Base-by-base conservation (phyloP, 2,329 filamentous ascomycete species). In the Sclerotinia subarctica region DNA sequence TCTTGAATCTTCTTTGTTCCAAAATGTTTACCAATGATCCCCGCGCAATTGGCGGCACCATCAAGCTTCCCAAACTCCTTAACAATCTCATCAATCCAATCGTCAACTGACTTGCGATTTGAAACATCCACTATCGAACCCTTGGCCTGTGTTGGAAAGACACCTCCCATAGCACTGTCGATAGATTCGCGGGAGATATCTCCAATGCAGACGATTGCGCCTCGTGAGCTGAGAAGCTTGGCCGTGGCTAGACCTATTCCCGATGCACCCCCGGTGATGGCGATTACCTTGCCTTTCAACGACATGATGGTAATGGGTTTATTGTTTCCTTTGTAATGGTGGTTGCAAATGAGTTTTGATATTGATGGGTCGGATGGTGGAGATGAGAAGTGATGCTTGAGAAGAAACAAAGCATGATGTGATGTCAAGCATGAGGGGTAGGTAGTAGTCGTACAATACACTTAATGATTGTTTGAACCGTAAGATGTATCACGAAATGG, bases 211-310 rank as follows among this genome's bases (percentile, higher is more conserved):
- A 76, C 71, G 19, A 67, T 75, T 5, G 74, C 74, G 8, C 72
- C 73, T 11, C 72, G 73, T 10, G 66, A 69, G 11, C 72, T 67
- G 24, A 74, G 65, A 46, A 75, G 67, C 75, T 88, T 86, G 3
- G 91, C 90, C 5, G 93, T 85, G 0, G 91, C 90, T 59, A 91
- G 86, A 21, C 92, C 91, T 68, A 95, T 89, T 29, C 92, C 91
- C 8, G 87, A 90, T 3, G 90, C 90, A 26, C 87, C 91, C 70
- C 92, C 92, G 0, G 90, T 94, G 77, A 95, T 92, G 68, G 94
- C 83, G 68, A 92, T 91, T 7, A 86, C 88, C 69, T 84, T 83
- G 69, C 78, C 81, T 72, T 73, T 54, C 58, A 76, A 69, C 1
- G 74, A 72, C 73, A 74, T 76, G 35, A 11, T 53, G 19, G 32